Evolutionary conservation across 108 stramenopile genomes (phyloP), one percentile per base, ranked within the genome.

Genomic region (Mayamaea pseudoterrestris): DNA sequence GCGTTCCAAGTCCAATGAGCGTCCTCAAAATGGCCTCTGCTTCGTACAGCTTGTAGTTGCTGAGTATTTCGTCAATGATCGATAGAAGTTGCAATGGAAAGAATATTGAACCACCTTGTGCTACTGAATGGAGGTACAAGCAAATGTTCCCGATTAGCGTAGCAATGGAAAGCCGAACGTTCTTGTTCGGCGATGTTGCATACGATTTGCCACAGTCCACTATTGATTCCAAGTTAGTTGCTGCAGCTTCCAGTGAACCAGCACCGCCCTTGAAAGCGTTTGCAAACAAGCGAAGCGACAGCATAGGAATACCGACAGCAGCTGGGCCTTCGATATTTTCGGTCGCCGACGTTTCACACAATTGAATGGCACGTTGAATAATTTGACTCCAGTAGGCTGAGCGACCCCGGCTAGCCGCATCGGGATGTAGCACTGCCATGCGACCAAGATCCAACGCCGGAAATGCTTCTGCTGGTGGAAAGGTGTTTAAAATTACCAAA

Each of bases 391-490:
- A 88, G 49, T 61, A 73, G 8, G 17, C 50, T 3, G 35, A 45
- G 30, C 71, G 55, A 24, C 48, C 56, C 11, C 35, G 16, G 5
- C 47, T 48, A 21, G 83, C 54, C 5, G 78, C 79, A 65, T 81
- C 74, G 1, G 89, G 83, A 55, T 90, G 89, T 6, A 76, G 44
- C 6, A 75, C 72, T 16, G 67, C 50, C 35, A 81, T 50, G 7
- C 89, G 68, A 29, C 83, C 89, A 63, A 90, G 43, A 59, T 90
- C 89, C 51, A 90, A 48, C 24, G 75, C 77, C 5, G 83, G 81
- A 63, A 86, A 90, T 20, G 52, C 71, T 48, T 73, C 57, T 0
- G 49, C 36, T 11, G 57, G 65, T 21, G 65, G 60, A 63, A 80
- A 72, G 14, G 22, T 21, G 13, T 56, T 28, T 25, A 85, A 35